These are phyloP conservation scores for Aspergillus fructus DNA, from an alignment of 2,329 filamentous ascomycete genomes.

Conservation along the genomic window DNA sequence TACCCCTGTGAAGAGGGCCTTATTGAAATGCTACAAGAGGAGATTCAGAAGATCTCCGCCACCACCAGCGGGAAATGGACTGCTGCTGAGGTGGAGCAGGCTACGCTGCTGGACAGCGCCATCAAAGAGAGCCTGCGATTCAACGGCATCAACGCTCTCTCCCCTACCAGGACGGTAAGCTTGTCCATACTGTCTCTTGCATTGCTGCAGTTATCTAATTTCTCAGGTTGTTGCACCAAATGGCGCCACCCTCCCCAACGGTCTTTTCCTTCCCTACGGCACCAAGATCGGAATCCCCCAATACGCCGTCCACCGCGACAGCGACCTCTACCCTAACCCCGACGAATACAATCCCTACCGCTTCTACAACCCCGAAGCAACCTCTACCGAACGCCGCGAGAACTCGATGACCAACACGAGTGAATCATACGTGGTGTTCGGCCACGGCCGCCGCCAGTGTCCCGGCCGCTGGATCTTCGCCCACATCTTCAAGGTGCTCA, in stretches of 20 bases:
- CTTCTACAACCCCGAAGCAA: conserved; percentile 6
- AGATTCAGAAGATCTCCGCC: conserved; percentile 7
- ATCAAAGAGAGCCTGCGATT: conserved; percentile 15
- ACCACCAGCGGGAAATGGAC: conserved; percentile 7
- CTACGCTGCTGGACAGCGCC: conserved; percentile 11
- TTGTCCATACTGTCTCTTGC: too few species aligned
- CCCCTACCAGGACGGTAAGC: conserved; percentile 11
- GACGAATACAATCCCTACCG: conserved; percentile 15
- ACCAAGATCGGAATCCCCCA: conserved; percentile 17
- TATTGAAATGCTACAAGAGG: conserved; percentile 4
- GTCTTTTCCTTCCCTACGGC: conserved; percentile 12
- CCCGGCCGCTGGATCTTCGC: conserved; percentile 16
- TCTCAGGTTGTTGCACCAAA: conserved; percentile 10
- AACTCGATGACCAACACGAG: conserved; percentile 12
- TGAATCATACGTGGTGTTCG: conserved; percentile 15
- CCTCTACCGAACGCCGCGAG: conserved; percentile 3
- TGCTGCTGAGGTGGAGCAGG: conserved; percentile 9
- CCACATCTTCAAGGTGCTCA: conserved; percentile 13
- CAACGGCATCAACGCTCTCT: conserved; percentile 17
- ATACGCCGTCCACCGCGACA: conserved; percentile 17
- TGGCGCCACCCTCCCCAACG: conserved; percentile 10
- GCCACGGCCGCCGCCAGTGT: conserved; percentile 16
- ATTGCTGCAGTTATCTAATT: not conserved
- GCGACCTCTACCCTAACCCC: conserved; percentile 11
- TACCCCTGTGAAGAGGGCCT: conserved; percentile 1